Percentiles rank a stretch among this genome's conserved stretches.
These are phyloP conservation scores for Candida parachauliodes DNA, from an alignment of 805 yeast species.

Conservation along the genomic window DNA sequence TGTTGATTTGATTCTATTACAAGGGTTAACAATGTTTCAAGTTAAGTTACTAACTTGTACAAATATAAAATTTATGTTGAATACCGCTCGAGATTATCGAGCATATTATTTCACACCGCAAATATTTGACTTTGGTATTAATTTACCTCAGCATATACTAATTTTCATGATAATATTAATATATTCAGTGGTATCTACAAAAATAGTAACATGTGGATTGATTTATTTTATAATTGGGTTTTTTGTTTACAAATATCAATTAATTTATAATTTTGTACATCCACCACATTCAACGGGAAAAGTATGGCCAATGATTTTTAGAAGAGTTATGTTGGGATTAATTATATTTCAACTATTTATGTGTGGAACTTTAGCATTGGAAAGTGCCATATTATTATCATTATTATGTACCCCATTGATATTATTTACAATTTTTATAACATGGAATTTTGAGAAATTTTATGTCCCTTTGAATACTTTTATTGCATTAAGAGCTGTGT, in stretches of 20 bases:
- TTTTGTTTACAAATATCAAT: constrained; percentile 60
- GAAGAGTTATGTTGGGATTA: constrained; percentile 53
- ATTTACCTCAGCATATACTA: constrained; percentile 58
- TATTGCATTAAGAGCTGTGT: constrained; percentile 58
- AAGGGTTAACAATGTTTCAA: constrained; percentile 88
- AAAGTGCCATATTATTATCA: constrained; percentile 51
- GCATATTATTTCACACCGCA: constrained; percentile 64
- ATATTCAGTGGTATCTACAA: constrained; percentile 59
- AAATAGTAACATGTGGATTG: constrained; percentile 55
- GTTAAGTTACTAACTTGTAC: constrained; percentile 71
- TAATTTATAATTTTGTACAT: constrained; percentile 58
- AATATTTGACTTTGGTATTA: constrained; percentile 57
- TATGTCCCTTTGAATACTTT: constrained; percentile 52
- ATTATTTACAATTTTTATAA: constrained; percentile 41
- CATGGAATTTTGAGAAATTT: constrained; percentile 50
- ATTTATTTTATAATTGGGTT: constrained; percentile 54
- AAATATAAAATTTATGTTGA: constrained; percentile 42
- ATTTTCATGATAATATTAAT: constrained; percentile 57
- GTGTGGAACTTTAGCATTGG: constrained; percentile 62
- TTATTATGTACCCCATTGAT: constrained; percentile 48
- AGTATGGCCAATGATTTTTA: constrained; percentile 62
- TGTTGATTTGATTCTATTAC: constrained; percentile 78
- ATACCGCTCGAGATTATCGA: constrained; percentile 79
- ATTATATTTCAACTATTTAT: constrained; percentile 57
- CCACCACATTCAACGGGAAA: constrained; percentile 66